A percentile compares a stretch with the other conserved stretches of the same genome.
Conservation (phyloP, 2,329 filamentous ascomycete species). For the Pseudogymnoascus sp. region DNA sequence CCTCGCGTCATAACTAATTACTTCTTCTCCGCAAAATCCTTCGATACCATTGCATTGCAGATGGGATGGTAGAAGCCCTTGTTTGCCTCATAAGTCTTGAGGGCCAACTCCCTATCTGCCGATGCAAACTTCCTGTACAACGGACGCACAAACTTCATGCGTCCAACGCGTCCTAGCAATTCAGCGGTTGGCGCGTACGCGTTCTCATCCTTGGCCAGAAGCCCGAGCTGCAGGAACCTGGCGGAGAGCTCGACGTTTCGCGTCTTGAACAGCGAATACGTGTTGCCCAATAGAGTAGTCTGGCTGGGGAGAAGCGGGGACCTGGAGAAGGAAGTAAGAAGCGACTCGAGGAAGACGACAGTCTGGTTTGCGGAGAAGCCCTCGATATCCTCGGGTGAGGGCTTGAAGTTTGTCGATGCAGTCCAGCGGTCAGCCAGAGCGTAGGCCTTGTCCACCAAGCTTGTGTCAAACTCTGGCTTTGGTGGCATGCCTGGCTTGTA, state of each 20-base stretch:
- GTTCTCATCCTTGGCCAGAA: slow-evolving; percentile 63
- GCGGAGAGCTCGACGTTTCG: slow-evolving; percentile 81
- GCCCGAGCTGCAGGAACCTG: slow-evolving; percentile 71
- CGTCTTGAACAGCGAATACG: slow-evolving; percentile 67
- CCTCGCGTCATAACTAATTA: background rate
- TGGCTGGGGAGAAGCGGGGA: slow-evolving; percentile 56
- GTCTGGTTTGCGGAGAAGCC: slow-evolving; percentile 79
- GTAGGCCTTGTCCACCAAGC: slow-evolving; percentile 79
- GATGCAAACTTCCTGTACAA: slow-evolving; percentile 70
- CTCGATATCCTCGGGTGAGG: slow-evolving; percentile 60
- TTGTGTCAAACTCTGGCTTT: slow-evolving; percentile 86
- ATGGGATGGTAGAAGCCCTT: slow-evolving; percentile 95
- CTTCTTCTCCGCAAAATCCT: slow-evolving; percentile 50
- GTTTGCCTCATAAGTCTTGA: slow-evolving; percentile 79
- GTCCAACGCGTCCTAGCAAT: slow-evolving; percentile 71
- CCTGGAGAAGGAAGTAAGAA: slow-evolving; percentile 54
- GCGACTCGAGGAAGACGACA: slow-evolving; percentile 78
- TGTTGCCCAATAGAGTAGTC: slow-evolving; percentile 63
- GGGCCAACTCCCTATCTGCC: slow-evolving; percentile 65
- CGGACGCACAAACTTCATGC: slow-evolving; percentile 96
- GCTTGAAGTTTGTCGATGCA: slow-evolving; percentile 54
- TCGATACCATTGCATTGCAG: slow-evolving; percentile 77
- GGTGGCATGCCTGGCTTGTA: slow-evolving; percentile 82
- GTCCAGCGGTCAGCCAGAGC: slow-evolving; percentile 77
- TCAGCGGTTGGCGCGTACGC: slow-evolving; percentile 66